Conservation (phyloP, 179 eudicot species). For the Carnegiea gigantea region DNA sequence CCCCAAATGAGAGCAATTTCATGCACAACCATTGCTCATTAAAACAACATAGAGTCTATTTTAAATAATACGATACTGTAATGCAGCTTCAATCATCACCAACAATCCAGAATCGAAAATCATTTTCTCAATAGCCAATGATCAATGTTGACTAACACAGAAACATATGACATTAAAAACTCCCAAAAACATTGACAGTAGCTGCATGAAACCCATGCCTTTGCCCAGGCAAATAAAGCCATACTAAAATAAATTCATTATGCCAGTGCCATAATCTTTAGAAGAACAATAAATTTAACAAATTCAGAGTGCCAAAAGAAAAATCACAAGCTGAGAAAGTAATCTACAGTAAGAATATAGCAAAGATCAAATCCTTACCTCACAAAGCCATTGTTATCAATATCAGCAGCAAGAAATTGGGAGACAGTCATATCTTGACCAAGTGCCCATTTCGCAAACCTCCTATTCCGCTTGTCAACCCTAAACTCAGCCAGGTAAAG, state of each 20-base stretch:
- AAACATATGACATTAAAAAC: neutral
- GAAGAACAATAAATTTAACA: neutral
- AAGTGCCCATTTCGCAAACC: constrained; percentile 88
- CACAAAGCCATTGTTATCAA: constrained; percentile 92
- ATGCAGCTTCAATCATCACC: neutral
- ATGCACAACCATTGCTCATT: neutral
- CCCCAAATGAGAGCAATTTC: no score
- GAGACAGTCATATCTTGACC: constrained; percentile 89
- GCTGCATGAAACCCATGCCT: no score
- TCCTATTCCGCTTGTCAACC: constrained; percentile 87
- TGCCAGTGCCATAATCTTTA: neutral
- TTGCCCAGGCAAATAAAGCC: neutral
- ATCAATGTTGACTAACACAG: no score
- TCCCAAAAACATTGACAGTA: neutral
- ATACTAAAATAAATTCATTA: neutral
- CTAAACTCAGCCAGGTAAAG: constrained; percentile 96
- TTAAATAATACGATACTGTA: no score
- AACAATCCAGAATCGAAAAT: neutral
- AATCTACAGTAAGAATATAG: neutral
- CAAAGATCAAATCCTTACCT: constrained; percentile 42
- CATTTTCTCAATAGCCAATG: no score
- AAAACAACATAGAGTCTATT: no score
- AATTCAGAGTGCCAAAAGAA: neutral
- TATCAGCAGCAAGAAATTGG: constrained; percentile 96
- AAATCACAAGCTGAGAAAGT: neutral